Evolutionary conservation across 495 filamentous ascomycete species (phyloP), one percentile per base, ranked within the genome.

Genomic region (Lasiosphaeris hirsuta): DNA sequence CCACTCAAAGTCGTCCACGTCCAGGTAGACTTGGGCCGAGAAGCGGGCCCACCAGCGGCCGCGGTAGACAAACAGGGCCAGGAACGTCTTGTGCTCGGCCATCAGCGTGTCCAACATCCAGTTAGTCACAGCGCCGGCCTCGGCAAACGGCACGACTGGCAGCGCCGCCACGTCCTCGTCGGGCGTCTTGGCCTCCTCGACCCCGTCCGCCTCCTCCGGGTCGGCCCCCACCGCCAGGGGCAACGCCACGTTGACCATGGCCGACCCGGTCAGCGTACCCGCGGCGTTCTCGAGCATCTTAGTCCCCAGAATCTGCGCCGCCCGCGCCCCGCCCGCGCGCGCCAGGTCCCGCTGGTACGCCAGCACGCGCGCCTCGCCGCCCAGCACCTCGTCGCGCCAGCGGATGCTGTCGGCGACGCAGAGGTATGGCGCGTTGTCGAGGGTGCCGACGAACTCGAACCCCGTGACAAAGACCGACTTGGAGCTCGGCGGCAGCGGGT

Each of bases 11-110:
- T 55, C 53, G 8, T 76, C 77, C 52, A 83, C 64, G 36, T 90
- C 90, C 39, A 96, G 66, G 70, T 90, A 97, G 0, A 90, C 76
- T 79, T 96, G 90, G 11, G 79, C 90, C 67, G 86, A 90, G 39
- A 96, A 61, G 30, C 93, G 73, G 4, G 78, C 78, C 89, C 88
- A 96, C 65, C 81, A 77, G 33, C 71, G 71, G 2, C 78, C 80
- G 1, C 70, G 74, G 66, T 91, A 86, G 8, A 72, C 71, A 50
- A 81, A 83, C 8, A 90, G 62, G 0, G 86, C 76, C 34, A 93
- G 73, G 68, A 88, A 92, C 0, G 90, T 91, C 39, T 86, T 75
- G 63, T 84, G 84, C 39, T 90, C 81, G 1, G 77, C 68, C 23
- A 80, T 68, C 48, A 90, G 58, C 17, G 51, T 74, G 36, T 71